Evolutionary conservation across 805 yeast genomes (phyloP), one percentile per base, ranked within the genome.

Genomic region (Yarrowia hollandica): DNA sequence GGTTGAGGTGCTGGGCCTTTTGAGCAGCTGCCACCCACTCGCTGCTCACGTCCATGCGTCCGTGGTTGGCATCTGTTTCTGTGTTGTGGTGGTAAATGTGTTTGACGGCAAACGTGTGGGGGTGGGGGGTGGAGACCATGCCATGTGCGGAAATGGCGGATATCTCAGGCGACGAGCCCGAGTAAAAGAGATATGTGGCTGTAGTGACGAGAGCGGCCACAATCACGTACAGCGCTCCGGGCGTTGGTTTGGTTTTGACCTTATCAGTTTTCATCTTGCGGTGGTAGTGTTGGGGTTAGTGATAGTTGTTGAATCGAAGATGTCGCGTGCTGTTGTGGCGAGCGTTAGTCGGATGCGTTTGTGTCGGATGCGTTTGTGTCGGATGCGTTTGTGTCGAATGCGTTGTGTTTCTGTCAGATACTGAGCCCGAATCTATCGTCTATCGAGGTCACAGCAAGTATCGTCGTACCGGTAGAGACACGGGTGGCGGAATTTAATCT

Each of bases 61-160:
- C 71, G 64, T 81, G 85, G 0, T 69, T 71, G 46, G 75, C 72
- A 57, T 75, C 63, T n/a, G 66, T 59, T 9, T 81, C 82, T 0
- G 84, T 75, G 54, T 82, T 83, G 65, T 82, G 86, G 65, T 85
- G 89, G 65, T 74, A 82, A 4, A 85, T 77, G 66, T 85, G 89
- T 64, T 76, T 82, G 23, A 84, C 62, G n/a, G 60, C 26, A 25
- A 66, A 62, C 14, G 44, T 18, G 30, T 48, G 52, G n/a, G 28
- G 4, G 16, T 30, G n/a, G n/a, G n/a, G n/a, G n/a, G n/a, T n/a
- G n/a, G n/a, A n/a, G n/a, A n/a, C n/a, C n/a, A n/a, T n/a, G n/a
- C n/a, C n/a, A n/a, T n/a, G n/a, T n/a, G n/a, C n/a, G n/a, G n/a
- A n/a, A n/a, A n/a, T n/a, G n/a, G n/a, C n/a, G n/a, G n/a, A n/a